phyloP scores from a whole-genome alignment of 805 yeast genomes.

The Candida boleticola region DNA sequence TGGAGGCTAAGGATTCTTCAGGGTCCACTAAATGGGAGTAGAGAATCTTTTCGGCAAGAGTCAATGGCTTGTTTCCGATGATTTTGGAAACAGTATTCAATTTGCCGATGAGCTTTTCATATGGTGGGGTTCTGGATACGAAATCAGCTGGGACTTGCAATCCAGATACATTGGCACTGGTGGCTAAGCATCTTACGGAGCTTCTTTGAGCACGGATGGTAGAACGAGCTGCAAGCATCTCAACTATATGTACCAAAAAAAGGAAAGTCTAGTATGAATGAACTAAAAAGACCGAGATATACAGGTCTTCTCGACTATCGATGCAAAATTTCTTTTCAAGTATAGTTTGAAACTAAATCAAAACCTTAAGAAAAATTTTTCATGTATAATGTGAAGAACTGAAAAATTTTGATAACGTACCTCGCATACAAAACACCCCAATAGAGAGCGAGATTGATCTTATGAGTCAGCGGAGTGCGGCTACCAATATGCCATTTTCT shows the following conservation, averaged over 20 bases:
- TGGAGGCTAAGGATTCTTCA: constrained; percentile 64
- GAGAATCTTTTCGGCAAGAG: constrained; percentile 90
- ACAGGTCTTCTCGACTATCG: neutral
- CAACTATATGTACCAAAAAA: neutral
- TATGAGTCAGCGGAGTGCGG: constrained; percentile 3
- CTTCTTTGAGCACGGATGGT: constrained; percentile 1
- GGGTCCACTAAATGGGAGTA: constrained; percentile 92
- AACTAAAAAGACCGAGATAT: neutral
- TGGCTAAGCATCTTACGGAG: constrained; percentile 27
- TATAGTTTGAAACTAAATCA: neutral
- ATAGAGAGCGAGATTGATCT: neutral
- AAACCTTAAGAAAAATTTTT: neutral
- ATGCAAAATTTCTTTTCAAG: neutral
- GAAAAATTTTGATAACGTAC: neutral
- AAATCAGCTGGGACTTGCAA: constrained; percentile 56
- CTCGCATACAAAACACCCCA: neutral
- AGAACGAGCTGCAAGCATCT: constrained; percentile 6
- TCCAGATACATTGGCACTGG: constrained; percentile 20
- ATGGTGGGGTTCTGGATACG: constrained; percentile 82
- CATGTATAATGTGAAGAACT: too few species aligned
- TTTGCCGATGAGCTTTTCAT: constrained; percentile 66
- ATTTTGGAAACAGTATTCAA: constrained; percentile 62
- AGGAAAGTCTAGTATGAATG: too few species aligned
- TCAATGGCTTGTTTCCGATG: constrained; percentile 70
- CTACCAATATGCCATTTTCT: too few species aligned